Conservation (phyloP, 225 moss, liverwort and hornwort genomes). For the Climacium dendroides region DNA sequence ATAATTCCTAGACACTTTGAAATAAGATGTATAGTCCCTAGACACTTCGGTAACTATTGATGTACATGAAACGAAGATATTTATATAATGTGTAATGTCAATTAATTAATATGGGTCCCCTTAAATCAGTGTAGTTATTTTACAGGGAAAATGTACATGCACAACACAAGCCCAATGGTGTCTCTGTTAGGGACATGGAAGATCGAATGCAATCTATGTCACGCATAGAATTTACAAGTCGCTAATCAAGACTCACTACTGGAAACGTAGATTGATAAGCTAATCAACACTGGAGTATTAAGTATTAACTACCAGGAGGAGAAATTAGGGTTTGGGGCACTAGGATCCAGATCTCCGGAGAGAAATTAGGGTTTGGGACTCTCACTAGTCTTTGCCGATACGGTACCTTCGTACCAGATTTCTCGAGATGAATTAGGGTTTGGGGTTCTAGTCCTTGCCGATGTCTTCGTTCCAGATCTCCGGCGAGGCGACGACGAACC, state of each 20-base stretch:
- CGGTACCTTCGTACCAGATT: not conserved
- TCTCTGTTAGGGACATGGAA: too few relatives aligned
- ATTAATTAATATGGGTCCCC: too few relatives aligned
- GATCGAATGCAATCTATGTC: not conserved
- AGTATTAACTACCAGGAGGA: too few relatives aligned
- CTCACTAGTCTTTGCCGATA: not conserved
- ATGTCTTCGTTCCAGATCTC: conserved; percentile 56
- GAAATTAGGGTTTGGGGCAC: not conserved
- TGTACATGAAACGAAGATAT: too few relatives aligned
- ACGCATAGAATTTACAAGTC: too few relatives aligned
- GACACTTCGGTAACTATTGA: too few relatives aligned
- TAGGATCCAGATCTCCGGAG: not conserved
- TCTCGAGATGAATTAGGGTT: not conserved
- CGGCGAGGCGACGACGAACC: conserved; percentile 9
- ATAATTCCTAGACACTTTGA: too few relatives aligned
- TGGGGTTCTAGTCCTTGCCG: not conserved
- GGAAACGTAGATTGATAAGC: not conserved
- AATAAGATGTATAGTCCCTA: too few relatives aligned
- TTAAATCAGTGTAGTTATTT: too few relatives aligned
- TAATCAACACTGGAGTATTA: too few relatives aligned
- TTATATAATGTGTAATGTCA: too few relatives aligned
- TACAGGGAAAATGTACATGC: not conserved
- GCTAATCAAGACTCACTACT: too few relatives aligned
- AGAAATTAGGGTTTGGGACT: not conserved
- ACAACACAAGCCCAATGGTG: not conserved